Percentiles rank a stretch among this genome's conserved stretches.
Evolutionary conservation across 2,329 filamentous ascomycete genomes (phyloP).

Genomic region (Fusarium tjaetaba): DNA sequence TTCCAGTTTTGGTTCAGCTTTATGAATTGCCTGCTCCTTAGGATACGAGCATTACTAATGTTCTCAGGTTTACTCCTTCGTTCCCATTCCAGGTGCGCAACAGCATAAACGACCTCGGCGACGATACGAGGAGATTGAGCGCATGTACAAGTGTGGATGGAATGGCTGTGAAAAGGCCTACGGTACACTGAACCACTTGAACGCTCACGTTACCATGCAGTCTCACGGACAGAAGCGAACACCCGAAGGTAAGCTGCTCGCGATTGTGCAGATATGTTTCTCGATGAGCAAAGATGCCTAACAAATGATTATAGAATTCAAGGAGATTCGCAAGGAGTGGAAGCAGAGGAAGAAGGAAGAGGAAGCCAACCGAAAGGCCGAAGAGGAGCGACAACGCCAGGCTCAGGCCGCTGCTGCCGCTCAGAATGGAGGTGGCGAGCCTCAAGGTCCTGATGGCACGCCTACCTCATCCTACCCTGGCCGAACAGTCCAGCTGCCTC

Average conservation of each 20-base stretch:
- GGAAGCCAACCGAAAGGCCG: conserved; percentile 62
- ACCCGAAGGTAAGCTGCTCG: conserved; percentile 82
- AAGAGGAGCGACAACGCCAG: conserved; percentile 81
- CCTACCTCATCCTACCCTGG: conserved; percentile 65
- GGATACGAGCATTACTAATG: not conserved
- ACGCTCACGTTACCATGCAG: conserved; percentile 99
- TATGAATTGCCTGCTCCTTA: not conserved
- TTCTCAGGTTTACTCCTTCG: conserved; percentile 91
- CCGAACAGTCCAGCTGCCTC: conserved; percentile 73
- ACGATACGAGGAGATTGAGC: conserved; percentile 97
- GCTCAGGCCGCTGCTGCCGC: conserved; percentile 60
- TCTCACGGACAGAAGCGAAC: conserved; percentile 94
- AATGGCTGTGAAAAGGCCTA: conserved; percentile 99
- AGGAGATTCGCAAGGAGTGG: conserved; percentile 99
- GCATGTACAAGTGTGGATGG: conserved; percentile 99
- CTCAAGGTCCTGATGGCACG: conserved; percentile 55
- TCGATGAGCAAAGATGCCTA: conserved; percentile 25
- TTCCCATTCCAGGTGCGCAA: conserved; percentile 94
- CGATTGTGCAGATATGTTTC: not conserved
- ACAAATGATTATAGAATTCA: conserved; percentile 79
- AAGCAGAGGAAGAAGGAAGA: conserved; percentile 99
- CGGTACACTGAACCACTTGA: conserved; percentile 95
- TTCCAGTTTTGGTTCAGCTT: not conserved
- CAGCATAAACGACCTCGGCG: conserved; percentile 95
- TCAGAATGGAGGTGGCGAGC: conserved; percentile 60